Evolutionary conservation across 208 protist species (phyloP).

Genomic region (Wallacemonas sp.): DNA sequence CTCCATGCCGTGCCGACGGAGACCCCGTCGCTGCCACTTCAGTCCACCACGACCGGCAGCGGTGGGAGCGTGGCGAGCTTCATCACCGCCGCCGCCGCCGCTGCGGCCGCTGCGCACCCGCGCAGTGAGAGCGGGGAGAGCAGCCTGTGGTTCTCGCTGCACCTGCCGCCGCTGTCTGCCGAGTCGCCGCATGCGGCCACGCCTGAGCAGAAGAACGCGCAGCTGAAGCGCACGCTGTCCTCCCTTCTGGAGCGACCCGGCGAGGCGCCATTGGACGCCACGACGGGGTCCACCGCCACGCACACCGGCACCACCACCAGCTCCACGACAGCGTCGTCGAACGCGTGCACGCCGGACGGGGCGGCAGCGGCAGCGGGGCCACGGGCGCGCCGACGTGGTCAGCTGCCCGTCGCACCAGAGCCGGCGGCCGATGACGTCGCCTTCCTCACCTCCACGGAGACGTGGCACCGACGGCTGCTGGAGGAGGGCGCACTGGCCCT

Average conservation of each 20-base stretch:
- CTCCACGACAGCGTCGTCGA: neutral
- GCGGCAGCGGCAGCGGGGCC: neutral
- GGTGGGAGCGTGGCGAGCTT: neutral
- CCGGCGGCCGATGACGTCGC: neutral
- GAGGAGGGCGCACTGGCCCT: neutral
- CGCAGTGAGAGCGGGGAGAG: neutral
- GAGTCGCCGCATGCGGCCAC: neutral
- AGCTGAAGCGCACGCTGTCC: neutral
- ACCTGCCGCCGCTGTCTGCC: neutral
- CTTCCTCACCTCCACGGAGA: neutral
- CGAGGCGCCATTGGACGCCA: neutral
- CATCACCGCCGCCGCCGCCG: neutral
- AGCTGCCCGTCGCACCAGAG: neutral
- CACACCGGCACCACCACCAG: neutral
- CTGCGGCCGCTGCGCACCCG: neutral
- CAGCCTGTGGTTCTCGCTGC: neutral
- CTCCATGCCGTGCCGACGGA: neutral
- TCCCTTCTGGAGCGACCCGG: neutral
- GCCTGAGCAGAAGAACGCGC: neutral
- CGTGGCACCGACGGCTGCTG: neutral
- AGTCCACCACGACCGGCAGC: neutral
- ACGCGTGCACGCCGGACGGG: neutral
- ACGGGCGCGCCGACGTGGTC: neutral
- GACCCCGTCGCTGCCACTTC: neutral
- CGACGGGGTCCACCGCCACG: too few species aligned